phyloP scores from a whole-genome alignment of 768 basidiomycete species.

The Erythrobasidium yunnanense region DNA sequence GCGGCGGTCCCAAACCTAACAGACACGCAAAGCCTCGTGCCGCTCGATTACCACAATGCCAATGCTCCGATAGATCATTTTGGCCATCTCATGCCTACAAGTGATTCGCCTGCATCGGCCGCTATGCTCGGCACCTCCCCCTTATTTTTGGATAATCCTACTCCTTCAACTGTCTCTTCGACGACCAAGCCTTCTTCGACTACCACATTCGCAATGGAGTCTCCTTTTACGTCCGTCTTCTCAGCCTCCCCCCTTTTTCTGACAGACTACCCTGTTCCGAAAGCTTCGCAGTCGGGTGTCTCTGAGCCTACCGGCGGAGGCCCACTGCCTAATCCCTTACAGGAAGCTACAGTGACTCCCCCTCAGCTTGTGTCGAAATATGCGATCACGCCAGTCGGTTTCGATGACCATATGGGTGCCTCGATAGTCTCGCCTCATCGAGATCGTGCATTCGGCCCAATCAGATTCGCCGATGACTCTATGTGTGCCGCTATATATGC shows the following conservation, averaged over 20 bases:
- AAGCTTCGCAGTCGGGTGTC: neutral
- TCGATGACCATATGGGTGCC: too few relatives aligned
- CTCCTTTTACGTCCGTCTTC: neutral
- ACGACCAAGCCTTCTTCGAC: neutral
- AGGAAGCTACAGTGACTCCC: too few relatives aligned
- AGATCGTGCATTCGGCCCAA: too few relatives aligned
- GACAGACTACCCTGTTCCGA: neutral
- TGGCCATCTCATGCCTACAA: conserved; percentile 18
- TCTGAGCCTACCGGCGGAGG: neutral
- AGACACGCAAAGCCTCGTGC: neutral
- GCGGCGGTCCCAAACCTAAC: neutral
- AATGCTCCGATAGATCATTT: conserved; percentile 27
- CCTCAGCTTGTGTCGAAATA: too few relatives aligned
- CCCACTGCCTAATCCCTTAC: too few relatives aligned
- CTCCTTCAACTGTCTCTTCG: neutral
- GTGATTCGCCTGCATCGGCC: conserved; percentile 1
- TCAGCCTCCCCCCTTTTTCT: neutral
- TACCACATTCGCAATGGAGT: neutral
- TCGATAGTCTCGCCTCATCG: too few relatives aligned
- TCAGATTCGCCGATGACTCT: too few relatives aligned
- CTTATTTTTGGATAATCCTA: conserved; percentile 33
- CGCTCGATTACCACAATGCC: conserved; percentile 5
- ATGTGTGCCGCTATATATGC: too few relatives aligned
- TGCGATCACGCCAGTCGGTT: too few relatives aligned
- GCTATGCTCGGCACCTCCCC: conserved; percentile 35